A percentile compares a stretch with the other conserved stretches of the same genome.
Evolutionary conservation across 1,139 yeast species (phyloP).

Genomic region (Hansenula lynferdii): DNA sequence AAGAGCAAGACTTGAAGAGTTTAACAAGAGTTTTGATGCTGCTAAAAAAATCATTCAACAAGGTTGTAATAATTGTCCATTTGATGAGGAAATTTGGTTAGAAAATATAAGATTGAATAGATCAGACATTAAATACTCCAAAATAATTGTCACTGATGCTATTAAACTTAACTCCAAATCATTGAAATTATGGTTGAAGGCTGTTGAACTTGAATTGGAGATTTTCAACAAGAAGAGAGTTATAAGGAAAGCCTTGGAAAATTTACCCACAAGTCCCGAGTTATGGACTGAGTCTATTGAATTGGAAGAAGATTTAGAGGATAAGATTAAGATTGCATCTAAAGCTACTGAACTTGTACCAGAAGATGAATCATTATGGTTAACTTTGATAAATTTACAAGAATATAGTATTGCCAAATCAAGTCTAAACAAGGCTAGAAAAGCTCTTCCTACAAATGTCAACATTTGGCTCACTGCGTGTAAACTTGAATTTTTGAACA

Average conservation of each 20-base stretch:
- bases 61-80: constrained; percentile 70
- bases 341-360: constrained; percentile 76
- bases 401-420: constrained; percentile 42
- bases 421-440: constrained; percentile 56
- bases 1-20: constrained; percentile 74
- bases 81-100: constrained; percentile 74
- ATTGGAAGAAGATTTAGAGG: constrained; percentile 41
- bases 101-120: constrained; percentile 69
- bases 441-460: constrained; percentile 43
- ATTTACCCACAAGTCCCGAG: constrained; percentile 38
- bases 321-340: constrained; percentile 48
- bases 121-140: constrained; percentile 40
- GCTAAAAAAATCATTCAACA: constrained; percentile 63
- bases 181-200: constrained; percentile 66
- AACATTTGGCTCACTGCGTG: constrained; percentile 71
- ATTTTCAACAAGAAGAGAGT: constrained; percentile 45
- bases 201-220: constrained; percentile 62
- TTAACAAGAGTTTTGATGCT: constrained; percentile 45
- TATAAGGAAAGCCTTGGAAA: constrained; percentile 56
- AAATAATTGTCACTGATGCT: constrained; percentile 61
- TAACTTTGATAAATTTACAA: constrained; percentile 38
- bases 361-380: constrained; percentile 62
- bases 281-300: constrained; percentile 54
- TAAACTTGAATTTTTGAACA: constrained; percentile 50
- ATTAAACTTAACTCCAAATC: constrained; percentile 53